Conservation (phyloP, 2,329 filamentous ascomycete species). For the Geosmithia morbida region DNA sequence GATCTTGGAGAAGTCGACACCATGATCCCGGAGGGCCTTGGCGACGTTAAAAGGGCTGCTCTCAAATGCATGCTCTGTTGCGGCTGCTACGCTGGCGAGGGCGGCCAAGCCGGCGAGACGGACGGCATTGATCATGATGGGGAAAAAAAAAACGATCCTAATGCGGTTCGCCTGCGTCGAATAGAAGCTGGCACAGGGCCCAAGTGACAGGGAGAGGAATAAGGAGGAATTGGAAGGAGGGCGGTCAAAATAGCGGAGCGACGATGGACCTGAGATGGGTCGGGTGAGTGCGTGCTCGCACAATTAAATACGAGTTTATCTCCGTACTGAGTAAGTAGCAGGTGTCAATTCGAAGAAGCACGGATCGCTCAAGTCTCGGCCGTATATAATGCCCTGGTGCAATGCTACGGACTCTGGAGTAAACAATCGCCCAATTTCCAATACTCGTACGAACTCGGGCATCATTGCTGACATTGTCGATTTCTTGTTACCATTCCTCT, state of each 20-base stretch:
- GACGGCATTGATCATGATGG: constrained; percentile 2
- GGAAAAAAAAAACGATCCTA: background rate
- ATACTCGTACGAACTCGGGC: too few relatives aligned
- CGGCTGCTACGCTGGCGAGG: background rate
- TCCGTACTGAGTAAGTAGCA: background rate
- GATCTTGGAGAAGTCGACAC: constrained; percentile 5
- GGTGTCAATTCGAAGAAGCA: too few relatives aligned
- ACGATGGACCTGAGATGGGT: too few relatives aligned
- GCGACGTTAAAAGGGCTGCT: constrained; percentile 5
- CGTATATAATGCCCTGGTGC: too few relatives aligned
- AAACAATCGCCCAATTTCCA: too few relatives aligned
- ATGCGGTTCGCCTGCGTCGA: background rate
- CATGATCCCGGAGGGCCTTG: constrained; percentile 5
- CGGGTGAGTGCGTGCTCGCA: background rate
- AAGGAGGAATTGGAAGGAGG: background rate
- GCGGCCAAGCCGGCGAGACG: background rate
- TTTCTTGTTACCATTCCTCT: too few relatives aligned
- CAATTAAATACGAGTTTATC: background rate
- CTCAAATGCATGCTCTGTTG: constrained; percentile 2
- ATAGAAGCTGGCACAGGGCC: background rate
- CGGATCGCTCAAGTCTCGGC: too few relatives aligned
- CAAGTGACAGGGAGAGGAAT: background rate
- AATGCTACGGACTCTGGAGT: too few relatives aligned
- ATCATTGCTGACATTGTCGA: too few relatives aligned
- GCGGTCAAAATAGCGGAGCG: too few relatives aligned